phyloP scores from a whole-genome alignment of 2,329 filamentous ascomycete genomes.

The Didymella arachidicola region DNA sequence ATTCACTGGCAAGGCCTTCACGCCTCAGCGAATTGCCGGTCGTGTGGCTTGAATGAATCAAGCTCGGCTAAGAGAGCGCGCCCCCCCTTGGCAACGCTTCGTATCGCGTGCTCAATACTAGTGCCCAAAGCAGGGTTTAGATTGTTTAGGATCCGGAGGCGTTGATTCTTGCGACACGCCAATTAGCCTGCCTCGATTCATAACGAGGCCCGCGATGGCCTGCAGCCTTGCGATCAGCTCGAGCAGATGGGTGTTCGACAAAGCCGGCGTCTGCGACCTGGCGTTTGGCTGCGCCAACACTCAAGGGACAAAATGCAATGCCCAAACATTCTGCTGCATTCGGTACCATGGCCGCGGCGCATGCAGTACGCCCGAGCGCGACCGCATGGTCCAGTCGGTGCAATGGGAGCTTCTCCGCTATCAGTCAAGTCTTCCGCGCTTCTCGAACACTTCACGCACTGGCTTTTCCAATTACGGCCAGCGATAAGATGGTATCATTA shows the following conservation, averaged over 20 bases:
- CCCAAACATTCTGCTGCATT: background rate
- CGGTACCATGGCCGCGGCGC: background rate
- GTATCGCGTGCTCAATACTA: conserved; percentile 11
- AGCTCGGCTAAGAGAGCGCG: conserved; percentile 11
- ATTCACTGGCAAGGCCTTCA: background rate
- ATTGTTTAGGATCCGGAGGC: background rate
- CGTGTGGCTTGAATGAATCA: conserved; percentile 4
- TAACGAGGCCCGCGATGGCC: background rate
- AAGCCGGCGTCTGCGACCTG: background rate
- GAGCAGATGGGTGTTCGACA: background rate
- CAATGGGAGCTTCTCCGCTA: background rate
- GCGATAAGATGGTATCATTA: background rate
- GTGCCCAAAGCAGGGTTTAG: conserved; percentile 1
- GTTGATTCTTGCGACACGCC: background rate
- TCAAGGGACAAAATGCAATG: too few relatives aligned
- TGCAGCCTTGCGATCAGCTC: background rate
- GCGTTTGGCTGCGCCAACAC: background rate
- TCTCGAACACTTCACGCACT: conserved; percentile 8
- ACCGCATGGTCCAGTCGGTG: background rate
- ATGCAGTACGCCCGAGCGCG: background rate
- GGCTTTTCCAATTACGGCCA: background rate
- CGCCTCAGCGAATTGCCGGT: background rate
- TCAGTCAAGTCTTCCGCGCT: background rate
- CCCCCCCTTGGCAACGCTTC: conserved; percentile 9
- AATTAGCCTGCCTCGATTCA: background rate